A percentile compares a stretch with the other conserved stretches of the same genome.
These are phyloP conservation scores for Suillus luteus DNA, from an alignment of 768 basidiomycete species.

Conservation along the genomic window DNA sequence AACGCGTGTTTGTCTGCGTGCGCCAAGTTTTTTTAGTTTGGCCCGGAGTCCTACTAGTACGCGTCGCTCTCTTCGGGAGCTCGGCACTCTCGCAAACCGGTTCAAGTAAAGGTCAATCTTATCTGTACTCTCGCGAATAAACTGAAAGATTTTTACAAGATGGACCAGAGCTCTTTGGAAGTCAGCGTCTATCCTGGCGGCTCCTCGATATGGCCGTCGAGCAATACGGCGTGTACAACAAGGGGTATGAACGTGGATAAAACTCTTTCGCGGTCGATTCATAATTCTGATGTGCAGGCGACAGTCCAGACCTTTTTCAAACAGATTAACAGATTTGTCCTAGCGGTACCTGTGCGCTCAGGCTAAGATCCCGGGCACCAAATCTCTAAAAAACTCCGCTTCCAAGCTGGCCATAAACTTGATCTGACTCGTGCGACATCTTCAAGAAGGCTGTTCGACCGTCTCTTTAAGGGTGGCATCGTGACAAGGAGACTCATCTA, in stretches of 20 bases:
- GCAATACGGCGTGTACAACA: constrained; percentile 7
- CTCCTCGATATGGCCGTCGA: neutral
- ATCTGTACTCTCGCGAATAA: neutral
- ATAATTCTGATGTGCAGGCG: neutral
- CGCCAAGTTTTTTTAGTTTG: neutral
- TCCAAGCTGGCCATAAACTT: neutral
- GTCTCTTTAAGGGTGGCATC: neutral
- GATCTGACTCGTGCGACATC: neutral
- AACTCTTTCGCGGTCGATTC: constrained; percentile 2
- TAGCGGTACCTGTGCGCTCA: neutral
- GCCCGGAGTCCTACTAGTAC: neutral
- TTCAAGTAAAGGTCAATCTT: neutral
- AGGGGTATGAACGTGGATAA: constrained; percentile 6
- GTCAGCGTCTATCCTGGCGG: neutral
- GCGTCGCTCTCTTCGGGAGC: neutral
- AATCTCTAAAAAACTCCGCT: constrained; percentile 5
- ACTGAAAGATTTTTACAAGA: neutral
- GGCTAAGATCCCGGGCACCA: constrained; percentile 5
- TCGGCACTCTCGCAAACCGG: neutral
- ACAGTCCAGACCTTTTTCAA: constrained; percentile 5
- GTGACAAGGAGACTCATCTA: constrained; percentile 6
- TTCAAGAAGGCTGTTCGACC: neutral
- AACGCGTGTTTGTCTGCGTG: constrained; percentile 13
- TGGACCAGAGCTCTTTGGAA: neutral
- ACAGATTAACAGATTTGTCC: neutral